These are phyloP conservation scores for Emmonsia crescens DNA, from an alignment of 2,329 filamentous ascomycete species.

Conservation along the genomic window DNA sequence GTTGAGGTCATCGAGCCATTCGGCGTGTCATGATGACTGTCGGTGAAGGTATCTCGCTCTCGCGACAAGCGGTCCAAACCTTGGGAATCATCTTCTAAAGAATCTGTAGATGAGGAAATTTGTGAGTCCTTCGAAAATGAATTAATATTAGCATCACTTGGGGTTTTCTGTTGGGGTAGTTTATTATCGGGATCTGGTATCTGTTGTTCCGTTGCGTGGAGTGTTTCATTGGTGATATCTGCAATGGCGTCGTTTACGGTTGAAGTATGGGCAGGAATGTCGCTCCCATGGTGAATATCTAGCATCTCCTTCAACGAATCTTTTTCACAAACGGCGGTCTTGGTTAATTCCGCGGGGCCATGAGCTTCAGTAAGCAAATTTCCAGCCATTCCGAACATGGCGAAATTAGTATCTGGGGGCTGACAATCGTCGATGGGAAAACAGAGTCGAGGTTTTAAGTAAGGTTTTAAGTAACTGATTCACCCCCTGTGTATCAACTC, in stretches of 20 bases:
- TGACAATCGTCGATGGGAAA: not conserved
- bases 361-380: not conserved
- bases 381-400: not conserved
- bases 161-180: not conserved
- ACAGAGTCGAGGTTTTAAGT: not conserved
- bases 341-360: not conserved
- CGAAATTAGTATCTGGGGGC: not conserved
- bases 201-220: not conserved
- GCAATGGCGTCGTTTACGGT: not conserved
- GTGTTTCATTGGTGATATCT: not conserved
- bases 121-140: slow-evolving; percentile 1
- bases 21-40: slow-evolving; percentile 21
- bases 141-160: not conserved
- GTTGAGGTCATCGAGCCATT: slow-evolving; percentile 22
- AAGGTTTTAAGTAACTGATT: not conserved
- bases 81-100: slow-evolving; percentile 11
- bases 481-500: not conserved
- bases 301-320: not conserved
- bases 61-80: slow-evolving; percentile 14
- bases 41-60: slow-evolving; percentile 17
- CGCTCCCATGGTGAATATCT: not conserved
- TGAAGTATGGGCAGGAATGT: not conserved
- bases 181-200: not conserved
- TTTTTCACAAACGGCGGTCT: not conserved
- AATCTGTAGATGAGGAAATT: slow-evolving; percentile 3